Evolutionary conservation across 352 stramenopile species (phyloP), one percentile per base, ranked within the genome.

Genomic region (Thalassiosira oceanica): DNA sequence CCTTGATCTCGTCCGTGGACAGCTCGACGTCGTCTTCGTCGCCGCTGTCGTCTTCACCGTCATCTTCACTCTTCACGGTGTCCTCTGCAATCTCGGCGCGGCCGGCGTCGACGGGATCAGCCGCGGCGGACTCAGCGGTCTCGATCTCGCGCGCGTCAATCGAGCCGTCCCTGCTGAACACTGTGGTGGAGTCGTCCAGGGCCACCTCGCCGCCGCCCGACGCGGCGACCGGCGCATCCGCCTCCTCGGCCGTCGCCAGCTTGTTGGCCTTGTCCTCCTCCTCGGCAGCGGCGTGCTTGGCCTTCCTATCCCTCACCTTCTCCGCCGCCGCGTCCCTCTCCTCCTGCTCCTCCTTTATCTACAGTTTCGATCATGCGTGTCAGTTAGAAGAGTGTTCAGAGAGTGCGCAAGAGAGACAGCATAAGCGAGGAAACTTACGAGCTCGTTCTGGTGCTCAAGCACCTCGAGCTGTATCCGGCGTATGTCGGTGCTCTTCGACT

Each of bases 391-490:
- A n/a, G n/a, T n/a, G n/a, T n/a, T n/a, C n/a, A n/a, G n/a, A n/a
- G n/a, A n/a, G n/a, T n/a, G n/a, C n/a, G n/a, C n/a, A n/a, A n/a
- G n/a, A n/a, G n/a, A n/a, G n/a, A n/a, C n/a, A n/a, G n/a, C n/a
- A n/a, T n/a, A n/a, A n/a, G n/a, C n/a, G n/a, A n/a, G n/a, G n/a
- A n/a, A n/a, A n/a, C n/a, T n/a, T n/a, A n/a, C n/a, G n/a, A 81
- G 64, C 63, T 98, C 93, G 84, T 98, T 98, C 84, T 98, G 94
- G 80, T 97, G 94, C 10, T 94, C 87, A 50, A 98, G 91, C 58
- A 94, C 94, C 62, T 98, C 80, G 0, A 95, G 60, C 43, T 90
- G 88, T 21, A 92, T 81, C 49, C 87, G 88, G 58, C 78, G 72
- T 10, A 94, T 55, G 43, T 92, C 86, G 6, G 74, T 51, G 56